phyloP scores from a whole-genome alignment of 495 filamentous ascomycete genomes.

The Trichoderma parareesei region DNA sequence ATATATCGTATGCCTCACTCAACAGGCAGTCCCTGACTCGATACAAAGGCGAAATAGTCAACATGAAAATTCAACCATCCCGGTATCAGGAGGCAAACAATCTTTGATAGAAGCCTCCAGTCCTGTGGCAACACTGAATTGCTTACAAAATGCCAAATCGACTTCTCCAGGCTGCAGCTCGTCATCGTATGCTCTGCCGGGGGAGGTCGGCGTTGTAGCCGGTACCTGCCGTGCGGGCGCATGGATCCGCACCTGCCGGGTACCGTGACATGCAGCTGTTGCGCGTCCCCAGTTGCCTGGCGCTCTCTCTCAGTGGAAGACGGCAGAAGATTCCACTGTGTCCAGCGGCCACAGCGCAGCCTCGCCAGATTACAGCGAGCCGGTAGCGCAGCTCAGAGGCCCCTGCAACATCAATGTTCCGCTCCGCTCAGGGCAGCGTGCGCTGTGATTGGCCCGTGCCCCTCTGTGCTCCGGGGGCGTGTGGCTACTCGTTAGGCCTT shows the following conservation, averaged over 20 bases:
- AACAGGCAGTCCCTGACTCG: too few relatives aligned
- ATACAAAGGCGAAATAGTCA: too few relatives aligned
- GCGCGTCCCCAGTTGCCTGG: slow-evolving; percentile 10
- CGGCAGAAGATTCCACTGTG: slow-evolving; percentile 9
- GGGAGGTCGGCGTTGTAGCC: not conserved
- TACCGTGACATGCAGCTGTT: not conserved
- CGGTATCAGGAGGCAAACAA: not conserved
- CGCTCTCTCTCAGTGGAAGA: slow-evolving; percentile 6
- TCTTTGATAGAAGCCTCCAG: too few relatives aligned
- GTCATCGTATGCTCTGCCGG: not conserved
- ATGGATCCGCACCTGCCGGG: too few relatives aligned
- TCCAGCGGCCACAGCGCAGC: not conserved
- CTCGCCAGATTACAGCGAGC: not conserved
- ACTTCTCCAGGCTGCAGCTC: not conserved
- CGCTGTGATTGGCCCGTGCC: slow-evolving; percentile 12
- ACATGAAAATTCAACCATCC: too few relatives aligned
- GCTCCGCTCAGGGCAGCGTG: slow-evolving; percentile 8
- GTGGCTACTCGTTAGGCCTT: not conserved
- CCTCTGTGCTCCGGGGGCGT: not conserved
- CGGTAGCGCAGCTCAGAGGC: slow-evolving; percentile 3
- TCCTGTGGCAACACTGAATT: not conserved
- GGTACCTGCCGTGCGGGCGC: not conserved
- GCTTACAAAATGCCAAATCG: not conserved
- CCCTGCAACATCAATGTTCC: slow-evolving; percentile 11
- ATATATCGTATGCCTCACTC: too few relatives aligned